These are phyloP conservation scores for Evansstolkia leycettana DNA, from an alignment of 495 filamentous ascomycete genomes.

Conservation along the genomic window DNA sequence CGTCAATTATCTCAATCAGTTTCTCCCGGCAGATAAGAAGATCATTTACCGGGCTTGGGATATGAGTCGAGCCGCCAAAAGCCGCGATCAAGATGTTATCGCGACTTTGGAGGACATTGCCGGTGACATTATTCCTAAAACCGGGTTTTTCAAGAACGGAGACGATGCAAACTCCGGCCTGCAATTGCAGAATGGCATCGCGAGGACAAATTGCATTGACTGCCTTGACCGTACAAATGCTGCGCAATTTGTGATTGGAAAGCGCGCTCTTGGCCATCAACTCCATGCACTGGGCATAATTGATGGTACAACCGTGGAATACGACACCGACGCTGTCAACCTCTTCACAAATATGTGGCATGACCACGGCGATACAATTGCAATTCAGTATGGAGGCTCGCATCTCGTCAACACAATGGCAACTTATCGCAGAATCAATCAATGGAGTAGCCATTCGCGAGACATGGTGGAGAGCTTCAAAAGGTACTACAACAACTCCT, in stretches of 20 bases:
- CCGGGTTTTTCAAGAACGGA: constrained; percentile 92
- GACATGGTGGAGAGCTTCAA: constrained; percentile 99
- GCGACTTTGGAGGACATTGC: constrained; percentile 79
- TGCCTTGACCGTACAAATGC: constrained; percentile 95
- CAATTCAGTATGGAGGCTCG: constrained; percentile 93
- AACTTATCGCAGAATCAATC: constrained; percentile 95
- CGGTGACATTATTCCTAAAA: constrained; percentile 69
- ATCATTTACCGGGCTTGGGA: constrained; percentile 94
- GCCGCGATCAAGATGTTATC: constrained; percentile 93
- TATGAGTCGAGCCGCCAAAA: constrained; percentile 93
- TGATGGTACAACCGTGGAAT: constrained; percentile 64
- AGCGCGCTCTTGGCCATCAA: constrained; percentile 83
- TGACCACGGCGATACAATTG: constrained; percentile 94
- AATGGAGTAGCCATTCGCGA: constrained; percentile 93
- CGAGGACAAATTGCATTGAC: constrained; percentile 94
- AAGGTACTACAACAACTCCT: constrained; percentile 97
- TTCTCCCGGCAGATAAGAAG: constrained; percentile 69
- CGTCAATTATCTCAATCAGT: constrained; percentile 89
- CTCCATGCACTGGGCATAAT: constrained; percentile 88
- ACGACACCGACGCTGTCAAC: constrained; percentile 91
- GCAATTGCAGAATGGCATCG: constrained; percentile 81
- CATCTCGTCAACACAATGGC: constrained; percentile 99
- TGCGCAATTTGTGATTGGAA: constrained; percentile 96
- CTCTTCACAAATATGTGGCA: constrained; percentile 94
- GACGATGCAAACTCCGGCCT: constrained; percentile 48